Percentiles rank a stretch among this genome's conserved stretches.
phyloP scores from a whole-genome alignment of 129 eudicot species.

The Saussurea involucrata region DNA sequence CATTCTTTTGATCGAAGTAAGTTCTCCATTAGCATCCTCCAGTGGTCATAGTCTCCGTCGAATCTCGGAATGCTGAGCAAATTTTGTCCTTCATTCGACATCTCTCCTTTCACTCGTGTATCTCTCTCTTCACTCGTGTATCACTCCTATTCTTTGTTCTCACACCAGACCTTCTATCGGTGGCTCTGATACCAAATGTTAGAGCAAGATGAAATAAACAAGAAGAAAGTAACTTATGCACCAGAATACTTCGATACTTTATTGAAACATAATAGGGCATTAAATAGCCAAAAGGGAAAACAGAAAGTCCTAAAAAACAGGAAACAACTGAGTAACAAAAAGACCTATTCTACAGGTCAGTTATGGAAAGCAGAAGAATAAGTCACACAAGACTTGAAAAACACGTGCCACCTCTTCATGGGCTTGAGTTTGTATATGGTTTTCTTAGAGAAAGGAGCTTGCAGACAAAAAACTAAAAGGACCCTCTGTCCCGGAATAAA shows the following conservation, averaged over 20 bases:
- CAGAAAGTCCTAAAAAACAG: background rate
- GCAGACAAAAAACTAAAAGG: too few relatives aligned
- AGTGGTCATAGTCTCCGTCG: background rate
- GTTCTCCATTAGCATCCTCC: background rate
- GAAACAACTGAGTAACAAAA: background rate
- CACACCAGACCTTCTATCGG: too few relatives aligned
- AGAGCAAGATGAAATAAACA: background rate
- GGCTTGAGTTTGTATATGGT: too few relatives aligned
- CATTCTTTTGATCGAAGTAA: background rate
- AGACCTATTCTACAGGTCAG: too few relatives aligned
- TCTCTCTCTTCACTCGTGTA: background rate
- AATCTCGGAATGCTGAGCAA: background rate
- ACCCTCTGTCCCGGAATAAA: too few relatives aligned
- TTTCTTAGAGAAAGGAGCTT: too few relatives aligned
- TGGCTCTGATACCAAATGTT: background rate
- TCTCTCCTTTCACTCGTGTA: background rate
- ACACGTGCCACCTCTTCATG: too few relatives aligned
- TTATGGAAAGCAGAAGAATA: too few relatives aligned
- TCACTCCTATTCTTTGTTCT: background rate
- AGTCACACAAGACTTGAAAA: too few relatives aligned
- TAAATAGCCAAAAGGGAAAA: background rate
- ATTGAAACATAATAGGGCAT: background rate
- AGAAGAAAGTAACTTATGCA: background rate
- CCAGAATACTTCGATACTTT: background rate
- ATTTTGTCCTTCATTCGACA: background rate